Percentiles rank a stretch among this genome's conserved stretches.
Evolutionary conservation across 169 alveolate species (phyloP).

Genomic region (Plasmodium yoelii): DNA sequence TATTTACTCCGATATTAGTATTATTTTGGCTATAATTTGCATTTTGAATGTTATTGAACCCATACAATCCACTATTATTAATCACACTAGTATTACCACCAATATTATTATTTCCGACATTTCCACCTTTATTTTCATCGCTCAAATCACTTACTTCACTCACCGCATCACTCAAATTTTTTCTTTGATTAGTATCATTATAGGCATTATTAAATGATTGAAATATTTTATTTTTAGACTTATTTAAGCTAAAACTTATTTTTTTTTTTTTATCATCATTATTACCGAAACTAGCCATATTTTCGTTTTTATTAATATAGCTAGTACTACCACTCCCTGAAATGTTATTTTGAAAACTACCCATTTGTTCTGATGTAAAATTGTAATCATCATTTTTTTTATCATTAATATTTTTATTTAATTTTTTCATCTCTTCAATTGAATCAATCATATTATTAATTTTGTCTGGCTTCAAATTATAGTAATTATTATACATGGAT

Average conservation of each 20-base stretch:
- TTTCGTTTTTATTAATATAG: conserved; percentile 2
- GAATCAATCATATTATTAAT: conserved; percentile 71
- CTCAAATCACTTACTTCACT: conserved; percentile 17
- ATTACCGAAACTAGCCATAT: background rate
- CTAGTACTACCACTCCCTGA: background rate
- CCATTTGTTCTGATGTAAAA: background rate
- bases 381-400: conserved; percentile 8
- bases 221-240: conserved; percentile 51
- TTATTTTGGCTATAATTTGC: too few species aligned
- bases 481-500: background rate
- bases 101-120: too few species aligned
- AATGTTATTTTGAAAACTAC: background rate
- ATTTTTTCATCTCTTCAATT: conserved; percentile 66
- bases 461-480: conserved; percentile 47
- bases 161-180: conserved; percentile 25
- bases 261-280: conserved; percentile 50
- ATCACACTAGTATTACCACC: too few species aligned
- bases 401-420: conserved; percentile 49
- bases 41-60: too few species aligned
- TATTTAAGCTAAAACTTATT: conserved; percentile 63
- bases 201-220: conserved; percentile 16
- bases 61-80: too few species aligned
- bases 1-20: too few species aligned
- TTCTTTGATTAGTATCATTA: conserved; percentile 8
- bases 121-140: conserved; percentile 20